phyloP scores from a whole-genome alignment of 129 eudicot species.

The Silybum marianum region DNA sequence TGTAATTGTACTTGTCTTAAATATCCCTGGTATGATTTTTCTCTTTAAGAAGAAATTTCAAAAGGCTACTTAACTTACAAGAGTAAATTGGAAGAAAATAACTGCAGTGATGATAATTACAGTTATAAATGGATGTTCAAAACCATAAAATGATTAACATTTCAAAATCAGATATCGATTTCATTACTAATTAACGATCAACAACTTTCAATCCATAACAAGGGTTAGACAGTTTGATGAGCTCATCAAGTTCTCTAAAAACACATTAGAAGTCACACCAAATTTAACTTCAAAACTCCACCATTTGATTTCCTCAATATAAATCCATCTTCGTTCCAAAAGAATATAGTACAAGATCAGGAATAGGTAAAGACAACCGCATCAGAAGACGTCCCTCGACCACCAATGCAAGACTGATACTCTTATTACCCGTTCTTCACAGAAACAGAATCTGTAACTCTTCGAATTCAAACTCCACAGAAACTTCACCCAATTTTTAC shows the following conservation, averaged over 20 bases:
- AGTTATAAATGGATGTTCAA: constrained; percentile 10
- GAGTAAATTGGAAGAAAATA: not conserved
- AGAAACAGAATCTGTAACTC: not conserved
- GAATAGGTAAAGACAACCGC: constrained; percentile 13
- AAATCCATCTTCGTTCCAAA: not conserved
- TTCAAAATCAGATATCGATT: not conserved
- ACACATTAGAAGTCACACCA: not conserved
- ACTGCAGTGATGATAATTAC: not conserved
- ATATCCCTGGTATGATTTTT: not conserved
- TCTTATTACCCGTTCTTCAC: not conserved
- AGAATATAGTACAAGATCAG: not conserved
- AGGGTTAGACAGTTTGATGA: not conserved
- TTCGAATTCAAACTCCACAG: not conserved
- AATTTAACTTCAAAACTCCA: constrained; percentile 5
- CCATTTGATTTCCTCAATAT: not conserved
- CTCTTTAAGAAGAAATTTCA: not conserved
- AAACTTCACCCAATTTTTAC: not conserved
- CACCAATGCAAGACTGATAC: not conserved
- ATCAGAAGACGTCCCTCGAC: not conserved
- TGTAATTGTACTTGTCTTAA: not conserved
- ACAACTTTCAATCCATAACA: not conserved
- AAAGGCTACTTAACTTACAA: not conserved
- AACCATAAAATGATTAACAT: constrained; percentile 7
- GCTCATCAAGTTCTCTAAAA: not conserved
- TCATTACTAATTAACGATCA: not conserved